Evolutionary conservation across 2,329 filamentous ascomycete species (phyloP).

Genomic region (Akanthomyces lecanii): DNA sequence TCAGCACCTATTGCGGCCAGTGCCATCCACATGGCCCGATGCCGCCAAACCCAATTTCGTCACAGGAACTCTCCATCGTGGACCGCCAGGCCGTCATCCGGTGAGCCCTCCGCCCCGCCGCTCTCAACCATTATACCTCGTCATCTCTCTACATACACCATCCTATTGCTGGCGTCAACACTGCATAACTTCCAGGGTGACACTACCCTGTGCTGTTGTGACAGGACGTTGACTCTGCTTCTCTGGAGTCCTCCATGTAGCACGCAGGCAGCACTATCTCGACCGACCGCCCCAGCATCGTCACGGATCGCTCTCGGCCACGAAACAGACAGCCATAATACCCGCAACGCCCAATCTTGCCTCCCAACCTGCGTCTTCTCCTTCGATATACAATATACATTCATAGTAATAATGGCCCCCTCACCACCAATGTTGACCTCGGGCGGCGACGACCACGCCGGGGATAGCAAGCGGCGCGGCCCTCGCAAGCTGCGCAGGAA

Average conservation of each 20-base stretch:
- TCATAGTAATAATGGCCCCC: constrained; percentile 12
- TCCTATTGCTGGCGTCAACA: not conserved
- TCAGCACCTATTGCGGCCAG: not conserved
- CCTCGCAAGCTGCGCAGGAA: constrained; percentile 44
- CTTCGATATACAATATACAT: constrained; percentile 3
- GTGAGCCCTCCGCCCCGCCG: constrained; percentile 13
- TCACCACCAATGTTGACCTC: constrained; percentile 18
- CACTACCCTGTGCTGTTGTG: not conserved
- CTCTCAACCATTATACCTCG: not conserved
- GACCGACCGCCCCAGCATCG: constrained; percentile 6
- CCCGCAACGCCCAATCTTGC: not conserved
- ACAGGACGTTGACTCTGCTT: not conserved
- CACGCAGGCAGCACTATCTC: constrained; percentile 9
- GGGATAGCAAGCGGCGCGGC: constrained; percentile 35
- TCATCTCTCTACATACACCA: not conserved
- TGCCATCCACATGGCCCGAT: constrained; percentile 15
- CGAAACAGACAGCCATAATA: not conserved
- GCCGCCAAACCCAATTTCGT: constrained; percentile 16
- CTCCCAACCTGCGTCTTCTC: not conserved
- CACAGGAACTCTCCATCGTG: constrained; percentile 15
- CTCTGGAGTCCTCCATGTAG: not conserved
- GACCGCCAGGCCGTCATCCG: constrained; percentile 11
- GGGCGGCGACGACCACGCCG: constrained; percentile 32
- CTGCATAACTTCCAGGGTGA: constrained; percentile 3
- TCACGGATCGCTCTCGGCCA: not conserved